Evolutionary conservation across 495 filamentous ascomycete species (phyloP), one percentile per base, ranked within the genome.

Genomic region (Neurospora tetraspora): DNA sequence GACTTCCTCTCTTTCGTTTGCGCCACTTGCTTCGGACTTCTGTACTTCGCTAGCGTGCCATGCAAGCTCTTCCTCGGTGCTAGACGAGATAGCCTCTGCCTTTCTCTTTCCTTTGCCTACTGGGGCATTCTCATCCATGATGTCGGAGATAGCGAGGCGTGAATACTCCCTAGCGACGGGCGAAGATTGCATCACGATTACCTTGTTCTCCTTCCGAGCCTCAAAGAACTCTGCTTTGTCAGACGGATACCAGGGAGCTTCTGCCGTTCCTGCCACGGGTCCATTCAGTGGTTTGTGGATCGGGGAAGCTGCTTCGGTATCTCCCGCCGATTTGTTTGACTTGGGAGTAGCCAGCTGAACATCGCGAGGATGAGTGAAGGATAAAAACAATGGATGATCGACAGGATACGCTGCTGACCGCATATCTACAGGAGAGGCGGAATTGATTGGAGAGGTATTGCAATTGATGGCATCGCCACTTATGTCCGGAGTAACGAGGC

Each of bases 221-320:
- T 73, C 75, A 23, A 84, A 85, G 71, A 72, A 84, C 53, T 81
- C 82, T n/a, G 59, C 69, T 61, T 84, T 84, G 0, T 82, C 82
- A 8, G 79, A 75, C 37, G 74, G 81, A 36, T 74, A 73, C 8
- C 80, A 79, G 40, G 82, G 74, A n/a, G 72, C 61, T 14, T 80
- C 75, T 14, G 77, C 76, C 37, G 74, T 71, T 40, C 69, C 65
- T 20, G 71, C 53, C 39, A n/a, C 47, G 53, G 45, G 73, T 16
- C 5, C 38, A 5, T 5, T 59, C 42, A 40, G 68, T 71, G 42
- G 10, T 31, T 12, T 12, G 18, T 42, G 72, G 68, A 8, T 72
- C n/a, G n/a, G 70, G 71, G 27, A 59, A 73, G 37, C 74, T 76
- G 76, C 83, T 82, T 20, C 83, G 83, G 23, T 82, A 83, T 72